These are phyloP conservation scores for Antitrichia curtipendula DNA, from an alignment of 225 moss, liverwort and hornwort species.

Conservation along the genomic window DNA sequence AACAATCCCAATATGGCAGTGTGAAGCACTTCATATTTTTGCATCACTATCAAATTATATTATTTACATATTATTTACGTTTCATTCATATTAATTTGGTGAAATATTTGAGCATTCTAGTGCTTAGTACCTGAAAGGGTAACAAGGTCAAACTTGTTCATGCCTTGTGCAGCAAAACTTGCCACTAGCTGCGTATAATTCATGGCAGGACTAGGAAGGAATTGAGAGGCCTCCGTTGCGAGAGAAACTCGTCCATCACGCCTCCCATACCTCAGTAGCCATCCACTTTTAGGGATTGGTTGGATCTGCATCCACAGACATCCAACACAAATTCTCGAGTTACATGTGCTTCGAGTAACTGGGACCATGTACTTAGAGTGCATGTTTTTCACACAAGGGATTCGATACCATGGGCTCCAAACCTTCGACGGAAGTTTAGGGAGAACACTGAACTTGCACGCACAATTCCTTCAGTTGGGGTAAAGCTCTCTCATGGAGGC, in stretches of 20 bases:
- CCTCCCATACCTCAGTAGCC: not conserved
- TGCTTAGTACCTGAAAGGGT: constrained; percentile 1
- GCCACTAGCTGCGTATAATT: not conserved
- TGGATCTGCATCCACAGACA: not conserved
- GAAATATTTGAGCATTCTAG: not conserved
- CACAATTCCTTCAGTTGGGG: too few species aligned
- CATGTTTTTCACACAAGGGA: too few species aligned
- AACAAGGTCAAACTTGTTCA: not conserved
- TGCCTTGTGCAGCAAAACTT: not conserved
- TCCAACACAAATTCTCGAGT: not conserved
- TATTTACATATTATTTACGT: too few species aligned
- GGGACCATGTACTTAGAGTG: too few species aligned
- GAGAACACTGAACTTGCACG: too few species aligned
- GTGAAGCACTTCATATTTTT: not conserved
- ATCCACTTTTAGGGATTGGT: rapidly evolving
- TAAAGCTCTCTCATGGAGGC: too few species aligned
- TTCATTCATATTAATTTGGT: not conserved
- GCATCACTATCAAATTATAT: not conserved
- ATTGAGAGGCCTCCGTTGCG: rapidly evolving
- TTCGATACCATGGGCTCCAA: too few species aligned
- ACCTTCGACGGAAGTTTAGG: too few species aligned
- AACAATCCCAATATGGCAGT: not conserved
- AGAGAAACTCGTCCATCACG: constrained; percentile 7
- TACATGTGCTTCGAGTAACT: too few species aligned
- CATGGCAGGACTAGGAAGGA: not conserved